A percentile compares a stretch with the other conserved stretches of the same genome.
Conservation (phyloP, 306 rosid species). For the Cucurbita maxima region DNA sequence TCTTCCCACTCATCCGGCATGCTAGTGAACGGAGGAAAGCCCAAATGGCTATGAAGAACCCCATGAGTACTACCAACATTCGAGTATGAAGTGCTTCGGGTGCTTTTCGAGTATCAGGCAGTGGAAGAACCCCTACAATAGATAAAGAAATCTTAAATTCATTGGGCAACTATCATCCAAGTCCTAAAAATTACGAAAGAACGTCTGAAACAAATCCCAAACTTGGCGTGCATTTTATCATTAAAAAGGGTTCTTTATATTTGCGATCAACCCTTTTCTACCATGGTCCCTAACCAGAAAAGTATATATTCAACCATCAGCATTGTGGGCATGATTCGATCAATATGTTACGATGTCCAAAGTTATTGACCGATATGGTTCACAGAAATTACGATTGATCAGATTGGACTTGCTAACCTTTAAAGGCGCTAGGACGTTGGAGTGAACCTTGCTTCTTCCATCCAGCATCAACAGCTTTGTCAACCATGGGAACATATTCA, state of each 20-base stretch:
- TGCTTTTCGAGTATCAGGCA: slow-evolving; percentile 16
- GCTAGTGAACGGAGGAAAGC: slow-evolving; percentile 31
- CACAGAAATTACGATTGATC: not conserved
- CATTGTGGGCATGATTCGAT: not conserved
- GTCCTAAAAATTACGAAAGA: not conserved
- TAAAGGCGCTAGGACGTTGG: slow-evolving; percentile 36
- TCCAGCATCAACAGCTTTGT: slow-evolving; percentile 78
- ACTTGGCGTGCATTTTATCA: not conserved
- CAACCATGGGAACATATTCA: slow-evolving; percentile 93
- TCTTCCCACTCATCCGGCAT: slow-evolving; percentile 33
- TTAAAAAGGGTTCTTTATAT: not conserved
- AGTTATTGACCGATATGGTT: not conserved
- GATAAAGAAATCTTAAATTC: not conserved
- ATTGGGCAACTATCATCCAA: not conserved
- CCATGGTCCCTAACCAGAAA: not conserved
- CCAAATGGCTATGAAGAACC: slow-evolving; percentile 43
- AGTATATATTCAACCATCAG: not conserved
- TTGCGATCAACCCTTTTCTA: not conserved
- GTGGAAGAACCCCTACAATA: slow-evolving; percentile 44
- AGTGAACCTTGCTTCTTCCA: slow-evolving; percentile 60
- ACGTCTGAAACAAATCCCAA: not conserved
- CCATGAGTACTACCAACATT: slow-evolving; percentile 40
- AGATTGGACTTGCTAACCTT: slow-evolving; percentile 32
- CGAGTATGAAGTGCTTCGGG: slow-evolving; percentile 39
- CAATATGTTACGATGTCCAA: not conserved